These are phyloP conservation scores for Globisporangium mamillatum DNA, from an alignment of 352 stramenopile genomes.

Conservation along the genomic window DNA sequence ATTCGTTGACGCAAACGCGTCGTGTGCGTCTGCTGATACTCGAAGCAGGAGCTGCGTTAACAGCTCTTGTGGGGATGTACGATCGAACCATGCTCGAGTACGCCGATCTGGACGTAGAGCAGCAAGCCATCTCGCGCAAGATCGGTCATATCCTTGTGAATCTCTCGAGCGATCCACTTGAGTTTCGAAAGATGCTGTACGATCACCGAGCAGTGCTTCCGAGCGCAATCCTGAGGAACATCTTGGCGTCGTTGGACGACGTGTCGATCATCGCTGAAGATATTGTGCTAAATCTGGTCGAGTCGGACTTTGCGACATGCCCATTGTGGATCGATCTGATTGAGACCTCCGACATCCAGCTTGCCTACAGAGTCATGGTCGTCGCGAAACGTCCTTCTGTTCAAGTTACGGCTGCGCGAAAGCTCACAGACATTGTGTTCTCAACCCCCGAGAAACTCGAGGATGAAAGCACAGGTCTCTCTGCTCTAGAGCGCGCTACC, in stretches of 20 bases:
- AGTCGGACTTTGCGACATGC: conserved; percentile 80
- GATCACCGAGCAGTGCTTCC: conserved; percentile 58
- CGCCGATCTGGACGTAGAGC: conserved; percentile 22
- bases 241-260: conserved; percentile 47
- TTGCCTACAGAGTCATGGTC: conserved; percentile 60
- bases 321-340: conserved; percentile 79
- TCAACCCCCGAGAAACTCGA: conserved; percentile 50
- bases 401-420: conserved; percentile 62
- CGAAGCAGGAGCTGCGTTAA: conserved; percentile 50
- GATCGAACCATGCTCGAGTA: conserved; percentile 42
- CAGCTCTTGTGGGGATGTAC: conserved; percentile 58
- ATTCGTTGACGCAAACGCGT: conserved; percentile 51
- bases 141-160: conserved; percentile 62
- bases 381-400: conserved; percentile 50
- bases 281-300: conserved; percentile 72
- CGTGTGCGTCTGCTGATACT: conserved; percentile 70
- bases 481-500: conserved; percentile 45
- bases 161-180: conserved; percentile 66
- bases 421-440: conserved; percentile 78
- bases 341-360: conserved; percentile 53
- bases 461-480: conserved; percentile 46
- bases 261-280: conserved; percentile 63
- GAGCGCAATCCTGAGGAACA: conserved; percentile 57
- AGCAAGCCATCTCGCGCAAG: conserved; percentile 44
- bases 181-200: conserved; percentile 81